Base-by-base conservation (phyloP, 1,284 basidiomycete genomes). In the Rhodotorula sp. region DNA sequence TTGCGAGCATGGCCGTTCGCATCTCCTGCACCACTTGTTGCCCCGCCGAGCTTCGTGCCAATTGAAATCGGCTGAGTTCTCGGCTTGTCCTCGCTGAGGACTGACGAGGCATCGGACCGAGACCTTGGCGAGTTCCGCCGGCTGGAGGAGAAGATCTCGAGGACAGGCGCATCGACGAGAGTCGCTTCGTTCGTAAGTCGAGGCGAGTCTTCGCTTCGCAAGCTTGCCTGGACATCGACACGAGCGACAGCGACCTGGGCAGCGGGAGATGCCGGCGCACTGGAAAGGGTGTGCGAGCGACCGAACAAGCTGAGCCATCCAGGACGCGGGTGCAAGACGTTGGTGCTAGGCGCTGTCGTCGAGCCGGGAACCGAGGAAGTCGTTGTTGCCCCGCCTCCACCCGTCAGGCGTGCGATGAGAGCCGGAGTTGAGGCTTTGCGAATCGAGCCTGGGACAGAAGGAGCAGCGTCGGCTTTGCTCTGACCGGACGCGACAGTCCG, bases 21-120 rank as follows among this genome's bases (percentile, higher is more conserved):
- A 44, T 13, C 39, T n/a, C 32, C 58, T 36, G 59, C 44, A 4
- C 54, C 53, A 15, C 56, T 49, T 52, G 62, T 22, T 36, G 17
- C 13, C 56, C 56, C 27, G 30, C 60, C 48, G 3, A 30, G 36
- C 27, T 59, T 66, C 29, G 59, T 56, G 13, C 64, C 64, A 56
- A 74, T 74, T 47, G 66, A 68, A 49, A 74, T 74, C 10, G 73
- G 73, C 53, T 68, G 68, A 11, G 68, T 70, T 29, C 49, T 39
- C 1, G 15, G 15, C 13, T n/a, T 5, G 5, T 20, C 27, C 22
- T 32, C 30, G 5, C 13, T 32, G 39, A 44, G 19, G 52, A 10
- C 10, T n/a, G 15, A 13, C 32, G 39, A 44, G 10, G 7, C n/a
- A 10, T 53, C 39, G 8, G 51, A 34, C 29, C 51, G 20, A 20